Evolutionary conservation across 108 stramenopile genomes (phyloP).

Genomic region (Discostella stelligeroides): DNA sequence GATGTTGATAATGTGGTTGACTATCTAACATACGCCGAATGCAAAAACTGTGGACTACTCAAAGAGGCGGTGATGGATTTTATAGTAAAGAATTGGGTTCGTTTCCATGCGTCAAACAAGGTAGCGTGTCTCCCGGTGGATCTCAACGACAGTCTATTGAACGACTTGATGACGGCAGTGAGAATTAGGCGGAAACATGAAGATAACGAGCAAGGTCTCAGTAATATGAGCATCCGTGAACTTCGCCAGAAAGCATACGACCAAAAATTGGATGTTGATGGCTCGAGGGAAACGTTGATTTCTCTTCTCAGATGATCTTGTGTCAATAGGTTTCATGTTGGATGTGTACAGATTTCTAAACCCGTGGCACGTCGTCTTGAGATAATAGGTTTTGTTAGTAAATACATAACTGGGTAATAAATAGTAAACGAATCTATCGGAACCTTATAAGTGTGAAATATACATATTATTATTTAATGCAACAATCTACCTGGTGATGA

Average conservation of each 20-base stretch:
- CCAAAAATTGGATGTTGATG: neutral
- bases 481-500: too few relatives aligned
- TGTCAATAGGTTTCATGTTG: too few relatives aligned
- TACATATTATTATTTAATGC: too few relatives aligned
- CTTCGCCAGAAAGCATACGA: neutral
- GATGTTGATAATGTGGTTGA: neutral
- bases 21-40: neutral
- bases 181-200: neutral
- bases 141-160: neutral
- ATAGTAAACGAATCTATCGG: too few relatives aligned
- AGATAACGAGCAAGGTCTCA: neutral
- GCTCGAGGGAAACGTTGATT: neutral
- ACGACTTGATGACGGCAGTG: neutral
- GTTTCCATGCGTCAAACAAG: neutral
- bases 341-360: too few relatives aligned
- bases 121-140: neutral
- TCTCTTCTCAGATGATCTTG: neutral
- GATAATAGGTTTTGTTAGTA: too few relatives aligned
- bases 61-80: conserved; percentile 1
- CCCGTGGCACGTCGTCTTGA: too few relatives aligned
- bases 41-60: neutral
- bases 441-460: too few relatives aligned
- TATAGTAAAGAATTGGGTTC: neutral
- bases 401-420: too few relatives aligned
- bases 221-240: neutral